These are phyloP conservation scores for Pseudodiploospora longispora DNA, from an alignment of 2,329 filamentous ascomycete genomes.

Conservation along the genomic window DNA sequence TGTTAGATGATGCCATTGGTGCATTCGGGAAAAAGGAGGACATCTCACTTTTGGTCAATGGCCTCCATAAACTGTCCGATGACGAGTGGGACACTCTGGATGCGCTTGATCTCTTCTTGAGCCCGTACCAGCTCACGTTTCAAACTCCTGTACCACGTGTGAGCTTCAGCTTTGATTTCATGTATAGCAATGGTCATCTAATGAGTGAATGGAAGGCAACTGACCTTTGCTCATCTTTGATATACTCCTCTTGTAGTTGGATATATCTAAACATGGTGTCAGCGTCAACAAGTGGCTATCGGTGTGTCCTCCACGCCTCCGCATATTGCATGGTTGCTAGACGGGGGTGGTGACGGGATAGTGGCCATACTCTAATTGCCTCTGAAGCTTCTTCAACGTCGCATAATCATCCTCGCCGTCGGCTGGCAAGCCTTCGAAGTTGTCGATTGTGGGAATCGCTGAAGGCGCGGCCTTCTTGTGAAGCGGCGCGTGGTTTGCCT, in stretches of 20 bases:
- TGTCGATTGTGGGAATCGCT: conserved; percentile 82
- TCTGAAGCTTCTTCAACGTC: conserved; percentile 89
- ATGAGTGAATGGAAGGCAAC: conserved; percentile 3
- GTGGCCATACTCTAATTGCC: conserved; percentile 77
- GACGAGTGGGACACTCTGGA: conserved; percentile 94
- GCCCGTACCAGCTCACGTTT: conserved; percentile 95
- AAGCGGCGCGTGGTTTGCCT: conserved; percentile 62
- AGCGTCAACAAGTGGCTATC: conserved; percentile 14
- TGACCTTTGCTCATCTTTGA: conserved; percentile 98
- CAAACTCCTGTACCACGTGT: conserved; percentile 57
- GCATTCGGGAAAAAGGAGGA: neutral
- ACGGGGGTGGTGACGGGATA: neutral
- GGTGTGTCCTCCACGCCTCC: conserved; percentile 1
- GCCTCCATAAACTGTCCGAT: conserved; percentile 99
- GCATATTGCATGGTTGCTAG: neutral
- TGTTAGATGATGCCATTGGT: neutral
- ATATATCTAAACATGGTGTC: conserved; percentile 57
- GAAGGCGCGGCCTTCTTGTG: conserved; percentile 75
- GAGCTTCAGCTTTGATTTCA: conserved; percentile 3
- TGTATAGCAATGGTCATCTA: neutral
- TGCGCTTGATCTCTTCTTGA: conserved; percentile 98
- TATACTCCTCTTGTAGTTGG: conserved; percentile 98
- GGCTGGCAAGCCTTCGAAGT: conserved; percentile 72
- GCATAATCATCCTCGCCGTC: conserved; percentile 91
- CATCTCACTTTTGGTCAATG: conserved; percentile 88